Conservation (phyloP, 768 basidiomycete genomes). For the Russula compacta region DNA sequence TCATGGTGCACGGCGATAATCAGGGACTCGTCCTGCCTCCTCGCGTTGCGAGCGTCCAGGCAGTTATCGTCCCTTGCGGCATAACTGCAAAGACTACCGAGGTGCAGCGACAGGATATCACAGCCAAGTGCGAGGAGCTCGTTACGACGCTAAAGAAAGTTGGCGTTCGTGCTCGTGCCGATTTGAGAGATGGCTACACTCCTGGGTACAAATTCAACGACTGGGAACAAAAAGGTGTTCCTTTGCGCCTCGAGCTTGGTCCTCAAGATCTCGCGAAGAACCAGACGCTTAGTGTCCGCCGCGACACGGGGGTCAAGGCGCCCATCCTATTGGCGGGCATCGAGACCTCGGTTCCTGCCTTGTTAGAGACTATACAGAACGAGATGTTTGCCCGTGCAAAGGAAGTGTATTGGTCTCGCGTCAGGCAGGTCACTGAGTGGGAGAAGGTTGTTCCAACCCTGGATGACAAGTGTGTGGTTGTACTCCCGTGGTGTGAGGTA, state of each 20-base stretch:
- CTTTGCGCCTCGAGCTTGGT: constrained; percentile 93
- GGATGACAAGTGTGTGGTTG: constrained; percentile 79
- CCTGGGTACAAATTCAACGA: constrained; percentile 99
- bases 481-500: constrained; percentile 93
- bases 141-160: constrained; percentile 61
- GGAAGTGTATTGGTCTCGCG: constrained; percentile 55
- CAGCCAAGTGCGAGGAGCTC: constrained; percentile 68
- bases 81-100: constrained; percentile 79
- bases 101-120: constrained; percentile 59
- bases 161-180: constrained; percentile 79
- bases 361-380: constrained; percentile 79
- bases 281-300: constrained; percentile 77
- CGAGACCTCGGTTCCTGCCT: constrained; percentile 40
- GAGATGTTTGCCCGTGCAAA: constrained; percentile 84
- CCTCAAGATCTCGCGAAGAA: constrained; percentile 81
- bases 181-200: constrained; percentile 91
- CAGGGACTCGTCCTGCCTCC: constrained; percentile 97
- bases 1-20: constrained; percentile 98
- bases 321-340: constrained; percentile 45
- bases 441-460: constrained; percentile 87
- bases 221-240: constrained; percentile 99
- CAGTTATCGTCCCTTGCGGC: constrained; percentile 86
- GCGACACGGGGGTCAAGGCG: constrained; percentile 59
- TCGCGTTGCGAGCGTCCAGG: constrained; percentile 88
- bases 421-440: constrained; percentile 78